A percentile compares a stretch with the other conserved stretches of the same genome.
phyloP scores from a whole-genome alignment of 169 alveolate species.

The Cryptosporidium sp. region DNA sequence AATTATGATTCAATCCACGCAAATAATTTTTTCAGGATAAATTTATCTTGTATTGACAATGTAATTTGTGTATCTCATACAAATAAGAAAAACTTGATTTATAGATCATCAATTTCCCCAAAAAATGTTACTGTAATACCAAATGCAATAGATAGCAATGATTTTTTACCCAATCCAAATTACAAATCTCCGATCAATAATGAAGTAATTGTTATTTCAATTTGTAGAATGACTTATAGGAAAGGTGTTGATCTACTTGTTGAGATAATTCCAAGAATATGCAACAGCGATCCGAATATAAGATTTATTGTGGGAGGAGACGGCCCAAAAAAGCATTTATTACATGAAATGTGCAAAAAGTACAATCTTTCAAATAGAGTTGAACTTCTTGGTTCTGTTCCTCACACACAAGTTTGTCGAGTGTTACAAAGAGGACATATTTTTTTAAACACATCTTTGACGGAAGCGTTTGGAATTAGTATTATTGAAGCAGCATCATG shows the following conservation, averaged over 20 bases:
- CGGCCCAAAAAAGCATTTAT: slow-evolving; percentile 94
- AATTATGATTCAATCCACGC: slow-evolving; percentile 95
- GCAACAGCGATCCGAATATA: slow-evolving; percentile 92
- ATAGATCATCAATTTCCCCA: slow-evolving; percentile 94
- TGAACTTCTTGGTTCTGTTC: slow-evolving; percentile 92
- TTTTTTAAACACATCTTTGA: slow-evolving; percentile 96
- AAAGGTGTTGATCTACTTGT: slow-evolving; percentile 97
- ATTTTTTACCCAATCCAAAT: slow-evolving; percentile 87
- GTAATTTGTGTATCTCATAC: slow-evolving; percentile 94
- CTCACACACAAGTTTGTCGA: slow-evolving; percentile 93
- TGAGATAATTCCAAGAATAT: slow-evolving; percentile 95
- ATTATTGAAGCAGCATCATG: slow-evolving; percentile 99
- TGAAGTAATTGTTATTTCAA: slow-evolving; percentile 91
- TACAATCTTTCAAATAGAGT: slow-evolving; percentile 93
- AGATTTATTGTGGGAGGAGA: slow-evolving; percentile 95
- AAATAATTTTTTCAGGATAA: slow-evolving; percentile 88
- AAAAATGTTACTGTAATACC: slow-evolving; percentile 90
- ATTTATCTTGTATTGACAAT: slow-evolving; percentile 86
- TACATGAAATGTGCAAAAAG: slow-evolving; percentile 95
- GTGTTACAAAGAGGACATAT: slow-evolving; percentile 97
- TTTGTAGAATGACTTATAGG: slow-evolving; percentile 95
- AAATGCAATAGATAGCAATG: slow-evolving; percentile 89
- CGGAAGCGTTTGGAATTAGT: slow-evolving; percentile 99
- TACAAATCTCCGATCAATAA: slow-evolving; percentile 85
- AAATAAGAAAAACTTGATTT: slow-evolving; percentile 94